Evolutionary conservation across 805 yeast genomes (phyloP).

Genomic region (Nematodospora valgi): DNA sequence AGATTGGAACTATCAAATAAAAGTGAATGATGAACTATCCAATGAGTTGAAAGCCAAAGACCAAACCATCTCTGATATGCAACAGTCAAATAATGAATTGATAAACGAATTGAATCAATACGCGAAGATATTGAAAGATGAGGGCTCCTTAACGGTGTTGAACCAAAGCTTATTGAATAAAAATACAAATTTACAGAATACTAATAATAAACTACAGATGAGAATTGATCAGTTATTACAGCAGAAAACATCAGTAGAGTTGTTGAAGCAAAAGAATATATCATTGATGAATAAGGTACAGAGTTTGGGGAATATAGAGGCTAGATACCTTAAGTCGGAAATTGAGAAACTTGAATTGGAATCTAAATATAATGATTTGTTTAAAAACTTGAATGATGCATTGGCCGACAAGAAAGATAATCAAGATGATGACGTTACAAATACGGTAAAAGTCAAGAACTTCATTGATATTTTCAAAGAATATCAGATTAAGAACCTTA

Average conservation of each 20-base stretch:
- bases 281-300: conserved; percentile 38
- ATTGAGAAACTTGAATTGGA: conserved; percentile 47
- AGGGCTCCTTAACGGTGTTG: conserved; percentile 3
- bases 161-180: conserved; percentile 22
- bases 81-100: conserved; percentile 26
- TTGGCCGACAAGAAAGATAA: conserved; percentile 13
- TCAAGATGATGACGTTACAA: conserved; percentile 11
- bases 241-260: conserved; percentile 45
- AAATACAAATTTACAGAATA: conserved; percentile 42
- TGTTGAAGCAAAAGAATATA: conserved; percentile 54
- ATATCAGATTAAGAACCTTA: conserved; percentile 26
- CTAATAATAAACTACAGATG: conserved; percentile 49
- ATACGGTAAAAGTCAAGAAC: conserved; percentile 25
- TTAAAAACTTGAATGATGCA: conserved; percentile 40
- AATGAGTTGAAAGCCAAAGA: conserved; percentile 31
- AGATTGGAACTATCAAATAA: conserved; percentile 30
- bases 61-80: conserved; percentile 14
- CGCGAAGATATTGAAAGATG: conserved; percentile 7
- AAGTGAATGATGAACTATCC: conserved; percentile 34
- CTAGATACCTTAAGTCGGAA: conserved; percentile 45
- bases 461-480: conserved; percentile 37
- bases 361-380: conserved; percentile 43
- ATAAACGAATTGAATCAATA: conserved; percentile 18
- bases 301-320: conserved; percentile 39
- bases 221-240: conserved; percentile 49